Base-by-base conservation (phyloP, 192 early-diverging fungal species). In the Physocladia obscura region DNA sequence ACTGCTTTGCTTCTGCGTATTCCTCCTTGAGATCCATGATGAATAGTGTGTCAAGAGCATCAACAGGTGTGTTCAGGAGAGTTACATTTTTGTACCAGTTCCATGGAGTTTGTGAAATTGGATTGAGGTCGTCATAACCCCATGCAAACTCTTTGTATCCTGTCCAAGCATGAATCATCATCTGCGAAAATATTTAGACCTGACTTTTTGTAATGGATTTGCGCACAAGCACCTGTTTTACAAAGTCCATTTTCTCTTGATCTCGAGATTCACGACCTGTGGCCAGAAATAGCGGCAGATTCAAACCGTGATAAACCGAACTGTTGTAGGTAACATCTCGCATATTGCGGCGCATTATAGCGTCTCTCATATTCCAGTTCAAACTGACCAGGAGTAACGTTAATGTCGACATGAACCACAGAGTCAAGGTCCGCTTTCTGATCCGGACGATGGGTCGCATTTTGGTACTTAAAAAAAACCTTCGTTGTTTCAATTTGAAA, bases 1-100 rank as follows among this genome's bases (percentile, higher is more conserved):
- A 87, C 0, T 91, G 68, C 67, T 87, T 81, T 0, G 91, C 92
- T 48, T 87, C 74, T 32, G 84, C 70, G 77, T 93, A 98, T 52
- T 96, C 92, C n/a, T 87, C 80, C 31, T 82, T 77, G 5, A 98
- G 80, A 27, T 80, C 91, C 93, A 95, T 94, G 56, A 98, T 89
- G 48, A 86, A 84, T 34, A 96, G 81, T 0, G 94, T 95, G 70
- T 98, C 95, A 31, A 98, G 78, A 1, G 90, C 76, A 74, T 98
- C 95, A 54, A 96, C 80, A 50, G 94, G 88, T 1, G 93, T 94
- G 62, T 68, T 72, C 35, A 75, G 69, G 24, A 76, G 70, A 21
- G 32, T 54, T 35, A 15, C 64, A 90, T 50, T 27, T 5, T 29
- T 5, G 64, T 81, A 76, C 83, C 83, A 84, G 58, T 82, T 77